Base-by-base conservation (phyloP, 257 asterid genomes). In the Scutellaria baicalensis region DNA sequence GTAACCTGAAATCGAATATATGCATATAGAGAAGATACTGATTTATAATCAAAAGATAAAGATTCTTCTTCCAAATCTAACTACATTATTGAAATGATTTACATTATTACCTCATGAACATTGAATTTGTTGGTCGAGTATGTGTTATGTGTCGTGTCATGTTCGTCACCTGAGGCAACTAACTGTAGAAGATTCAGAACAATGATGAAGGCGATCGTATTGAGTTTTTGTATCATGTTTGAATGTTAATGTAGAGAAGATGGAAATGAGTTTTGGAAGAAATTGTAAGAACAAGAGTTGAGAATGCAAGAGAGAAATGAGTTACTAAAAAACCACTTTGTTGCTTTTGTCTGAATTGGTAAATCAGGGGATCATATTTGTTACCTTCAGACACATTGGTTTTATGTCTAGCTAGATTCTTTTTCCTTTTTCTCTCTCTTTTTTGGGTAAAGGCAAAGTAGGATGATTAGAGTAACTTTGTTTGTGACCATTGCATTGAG, bases 1-100 rank as follows among this genome's bases (percentile, higher is more conserved):
- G 40, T 76, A 45, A 80, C 78, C 96, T 88, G 80, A 62, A 73
- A 73, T 40, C 44, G 33, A 49, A 21, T 1, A 47, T 23, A 23
- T 23, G 2, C 27, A 23, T 23, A 23, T 23, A 23, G 27, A 23
- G 27, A 23, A 1, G 27, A 23, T 23, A 23, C 2, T 23, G 27
- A 23, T n/a, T n/a, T n/a, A n/a, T n/a, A n/a, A n/a, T n/a, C n/a
- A n/a, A n/a, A n/a, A n/a, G n/a, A n/a, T n/a, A n/a, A n/a, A n/a
- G n/a, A n/a, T 23, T 23, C 27, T 23, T 23, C 27, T 23, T 23
- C 27, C 1, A 23, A 23, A 23, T 23, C 27, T 23, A 23, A 23
- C 27, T 23, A 23, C 27, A 23, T 23, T 23, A 23, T 23, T 23
- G 27, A 23, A 23, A 23, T 2, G 1, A 1, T 23, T 23, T 14